Percentiles rank a stretch among this genome's conserved stretches.
Evolutionary conservation across 768 basidiomycete genomes (phyloP).

Genomic region (Chalciporus pseudorubinellus): DNA sequence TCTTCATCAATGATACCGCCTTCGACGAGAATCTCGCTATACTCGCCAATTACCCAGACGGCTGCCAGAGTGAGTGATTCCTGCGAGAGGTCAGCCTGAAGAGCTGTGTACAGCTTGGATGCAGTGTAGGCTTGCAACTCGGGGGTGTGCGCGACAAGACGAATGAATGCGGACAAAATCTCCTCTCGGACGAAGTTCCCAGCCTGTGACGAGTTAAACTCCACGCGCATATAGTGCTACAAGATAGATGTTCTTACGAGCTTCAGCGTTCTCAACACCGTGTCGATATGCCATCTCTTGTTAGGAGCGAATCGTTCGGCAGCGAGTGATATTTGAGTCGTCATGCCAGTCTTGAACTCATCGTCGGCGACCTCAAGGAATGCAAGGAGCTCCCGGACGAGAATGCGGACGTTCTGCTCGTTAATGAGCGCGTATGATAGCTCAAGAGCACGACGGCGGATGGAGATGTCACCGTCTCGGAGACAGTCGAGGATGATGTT

Average conservation of each 20-base stretch:
- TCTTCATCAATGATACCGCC: slow-evolving; percentile 82
- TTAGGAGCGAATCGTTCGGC: slow-evolving; percentile 97
- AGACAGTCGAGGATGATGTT: slow-evolving; percentile 99
- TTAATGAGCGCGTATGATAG: slow-evolving; percentile 97
- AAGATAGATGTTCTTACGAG: slow-evolving; percentile 51
- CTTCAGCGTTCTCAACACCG: slow-evolving; percentile 87
- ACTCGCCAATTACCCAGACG: slow-evolving; percentile 96
- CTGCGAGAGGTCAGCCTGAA: slow-evolving; percentile 91
- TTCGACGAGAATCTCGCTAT: slow-evolving; percentile 85
- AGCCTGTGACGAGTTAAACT: slow-evolving; percentile 51
- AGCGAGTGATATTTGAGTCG: slow-evolving; percentile 93
- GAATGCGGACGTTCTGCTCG: slow-evolving; percentile 87
- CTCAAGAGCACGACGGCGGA: slow-evolving; percentile 93
- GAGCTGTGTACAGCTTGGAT: slow-evolving; percentile 84
- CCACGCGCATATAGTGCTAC: too few species aligned
- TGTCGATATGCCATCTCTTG: slow-evolving; percentile 99
- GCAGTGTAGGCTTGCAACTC: slow-evolving; percentile 95
- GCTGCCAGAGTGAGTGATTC: slow-evolving; percentile 92
- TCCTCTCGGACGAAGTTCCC: slow-evolving; percentile 98
- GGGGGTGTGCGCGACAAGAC: slow-evolving; percentile 94
- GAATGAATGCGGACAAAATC: slow-evolving; percentile 90
- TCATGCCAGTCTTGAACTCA: slow-evolving; percentile 98
- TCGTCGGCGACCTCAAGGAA: slow-evolving; percentile 99
- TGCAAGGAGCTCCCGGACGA: slow-evolving; percentile 88
- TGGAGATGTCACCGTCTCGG: slow-evolving; percentile 98